Conservation (phyloP, 2,329 filamentous ascomycete genomes). For the Seiridium unicorne region DNA sequence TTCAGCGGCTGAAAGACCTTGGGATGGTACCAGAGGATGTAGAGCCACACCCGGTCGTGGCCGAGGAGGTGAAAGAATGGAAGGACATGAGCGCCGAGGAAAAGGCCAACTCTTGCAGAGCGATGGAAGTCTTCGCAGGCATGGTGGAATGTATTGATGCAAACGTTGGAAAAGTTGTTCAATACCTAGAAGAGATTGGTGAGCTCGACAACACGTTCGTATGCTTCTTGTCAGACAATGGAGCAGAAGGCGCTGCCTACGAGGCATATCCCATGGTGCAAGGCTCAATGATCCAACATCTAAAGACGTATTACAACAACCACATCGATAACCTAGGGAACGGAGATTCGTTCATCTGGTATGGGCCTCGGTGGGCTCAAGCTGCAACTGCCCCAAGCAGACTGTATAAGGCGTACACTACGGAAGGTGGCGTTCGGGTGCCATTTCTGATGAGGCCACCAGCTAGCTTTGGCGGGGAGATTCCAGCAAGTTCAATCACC, state of each 20-base stretch:
- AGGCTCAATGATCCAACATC: conserved; percentile 47
- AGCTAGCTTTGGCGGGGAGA: conserved; percentile 17
- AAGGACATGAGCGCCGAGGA: conserved; percentile 43
- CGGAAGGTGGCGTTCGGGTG: conserved; percentile 50
- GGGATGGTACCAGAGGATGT: conserved; percentile 53
- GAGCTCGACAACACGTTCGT: conserved; percentile 65
- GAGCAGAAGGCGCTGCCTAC: conserved; percentile 57
- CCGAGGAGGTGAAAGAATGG: conserved; percentile 48
- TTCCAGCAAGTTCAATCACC: conserved; percentile 36
- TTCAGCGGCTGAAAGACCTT: conserved; percentile 45
- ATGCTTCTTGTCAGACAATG: conserved; percentile 63
- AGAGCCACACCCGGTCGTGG: conserved; percentile 48
- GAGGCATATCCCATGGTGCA: conserved; percentile 58
- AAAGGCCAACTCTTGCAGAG: conserved; percentile 38
- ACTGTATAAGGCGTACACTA: conserved; percentile 41
- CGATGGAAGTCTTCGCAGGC: conserved; percentile 62
- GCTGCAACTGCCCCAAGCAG: conserved; percentile 35
- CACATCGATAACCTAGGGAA: conserved; percentile 57
- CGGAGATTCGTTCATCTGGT: conserved; percentile 59
- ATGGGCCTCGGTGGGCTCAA: conserved; percentile 53
- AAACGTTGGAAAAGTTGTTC: conserved; percentile 58
- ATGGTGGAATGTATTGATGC: conserved; percentile 64
- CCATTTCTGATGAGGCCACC: conserved; percentile 48
- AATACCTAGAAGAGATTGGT: conserved; percentile 52
- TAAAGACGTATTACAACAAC: conserved; percentile 58